Evolutionary conservation across 176 grass and related monocot species (phyloP).

Genomic region (Oryza officinalis): DNA sequence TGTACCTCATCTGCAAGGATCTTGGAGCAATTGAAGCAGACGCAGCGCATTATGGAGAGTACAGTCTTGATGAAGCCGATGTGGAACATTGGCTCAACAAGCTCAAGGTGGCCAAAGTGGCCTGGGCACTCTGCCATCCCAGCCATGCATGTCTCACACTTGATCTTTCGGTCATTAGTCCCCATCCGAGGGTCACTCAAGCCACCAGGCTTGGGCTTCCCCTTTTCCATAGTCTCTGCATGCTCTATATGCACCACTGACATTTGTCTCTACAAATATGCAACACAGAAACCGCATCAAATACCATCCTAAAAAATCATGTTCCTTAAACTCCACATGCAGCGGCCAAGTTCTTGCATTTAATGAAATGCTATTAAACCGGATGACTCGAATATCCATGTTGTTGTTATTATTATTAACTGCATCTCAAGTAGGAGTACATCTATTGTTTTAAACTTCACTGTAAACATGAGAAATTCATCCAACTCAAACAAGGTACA

Average conservation of each 20-base stretch:
- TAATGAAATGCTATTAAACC: not conserved
- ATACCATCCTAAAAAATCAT: not conserved
- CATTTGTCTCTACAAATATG: constrained; percentile 88
- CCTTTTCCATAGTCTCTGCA: constrained; percentile 93
- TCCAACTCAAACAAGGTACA: not conserved
- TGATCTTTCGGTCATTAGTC: constrained; percentile 91
- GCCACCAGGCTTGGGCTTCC: constrained; percentile 85
- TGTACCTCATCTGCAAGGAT: constrained; percentile 91
- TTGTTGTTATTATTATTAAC: not conserved
- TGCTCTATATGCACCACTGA: constrained; percentile 85
- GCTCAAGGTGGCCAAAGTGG: constrained; percentile 97
- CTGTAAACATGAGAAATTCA: not conserved
- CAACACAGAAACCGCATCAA: constrained; percentile 21
- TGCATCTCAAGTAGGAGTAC: too few relatives aligned
- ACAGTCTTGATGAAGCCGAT: constrained; percentile 94
- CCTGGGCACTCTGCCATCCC: constrained; percentile 96
- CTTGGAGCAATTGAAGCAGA: constrained; percentile 99
- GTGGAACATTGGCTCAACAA: constrained; percentile 97
- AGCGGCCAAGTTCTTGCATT: not conserved
- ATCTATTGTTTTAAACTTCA: not conserved
- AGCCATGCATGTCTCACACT: constrained; percentile 97
- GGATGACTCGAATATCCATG: not conserved
- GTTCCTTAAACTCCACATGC: not conserved
- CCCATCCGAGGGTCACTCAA: constrained; percentile 89
- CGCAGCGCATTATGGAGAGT: constrained; percentile 94